A percentile compares a stretch with the other conserved stretches of the same genome.
Conservation (phyloP, 768 basidiomycete species). For the Leccinum rimulosum region DNA sequence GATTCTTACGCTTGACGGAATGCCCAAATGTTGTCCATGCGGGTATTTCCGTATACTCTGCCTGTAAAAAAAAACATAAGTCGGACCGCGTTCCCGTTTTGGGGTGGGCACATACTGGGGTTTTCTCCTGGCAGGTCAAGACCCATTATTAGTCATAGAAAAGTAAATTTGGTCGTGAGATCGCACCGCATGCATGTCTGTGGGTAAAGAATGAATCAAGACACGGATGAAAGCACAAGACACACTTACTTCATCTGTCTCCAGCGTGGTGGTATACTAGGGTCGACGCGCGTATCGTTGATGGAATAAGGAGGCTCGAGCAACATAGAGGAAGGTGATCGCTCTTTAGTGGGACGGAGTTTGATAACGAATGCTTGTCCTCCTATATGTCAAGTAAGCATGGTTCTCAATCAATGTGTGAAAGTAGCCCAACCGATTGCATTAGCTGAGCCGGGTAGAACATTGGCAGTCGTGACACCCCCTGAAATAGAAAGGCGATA, state of each 20-base stretch:
- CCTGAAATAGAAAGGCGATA: slow-evolving; percentile 76
- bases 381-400: slow-evolving; percentile 40
- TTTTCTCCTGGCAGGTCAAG: slow-evolving; percentile 42
- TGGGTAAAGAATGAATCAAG: slow-evolving; percentile 2
- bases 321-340: slow-evolving; percentile 76
- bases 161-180: background rate
- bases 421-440: slow-evolving; percentile 56
- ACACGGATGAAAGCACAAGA: slow-evolving; percentile 1
- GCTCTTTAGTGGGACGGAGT: slow-evolving; percentile 71
- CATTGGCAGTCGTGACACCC: slow-evolving; percentile 82
- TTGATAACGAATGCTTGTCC: slow-evolving; percentile 90
- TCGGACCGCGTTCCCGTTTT: background rate
- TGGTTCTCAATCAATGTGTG: slow-evolving; percentile 12
- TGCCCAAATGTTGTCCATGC: slow-evolving; percentile 50
- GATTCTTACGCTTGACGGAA: slow-evolving; percentile 48
- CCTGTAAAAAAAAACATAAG: slow-evolving; percentile 11
- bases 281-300: slow-evolving; percentile 41
- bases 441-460: slow-evolving; percentile 76
- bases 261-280: slow-evolving; percentile 55
- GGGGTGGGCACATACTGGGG: slow-evolving; percentile 33
- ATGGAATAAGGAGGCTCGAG: slow-evolving; percentile 78
- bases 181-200: slow-evolving; percentile 60
- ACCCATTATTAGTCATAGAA: slow-evolving; percentile 1
- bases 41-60: slow-evolving; percentile 32
- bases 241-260: slow-evolving; percentile 71